Base-by-base conservation (phyloP, 2,329 filamentous ascomycete genomes). In the Aureobasidium zeae region DNA sequence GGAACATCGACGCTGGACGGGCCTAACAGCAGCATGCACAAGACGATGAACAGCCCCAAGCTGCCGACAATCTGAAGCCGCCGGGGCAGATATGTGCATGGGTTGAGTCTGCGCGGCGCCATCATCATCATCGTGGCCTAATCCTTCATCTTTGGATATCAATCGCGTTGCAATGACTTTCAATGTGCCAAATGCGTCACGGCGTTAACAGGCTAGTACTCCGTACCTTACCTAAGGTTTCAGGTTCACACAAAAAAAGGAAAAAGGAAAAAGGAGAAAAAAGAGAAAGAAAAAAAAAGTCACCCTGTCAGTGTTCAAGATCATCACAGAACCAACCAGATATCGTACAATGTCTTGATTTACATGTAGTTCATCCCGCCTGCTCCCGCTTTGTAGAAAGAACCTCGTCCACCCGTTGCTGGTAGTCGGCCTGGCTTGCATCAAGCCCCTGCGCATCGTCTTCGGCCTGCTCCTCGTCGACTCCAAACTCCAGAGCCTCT, bases 51-150 rank as follows among this genome's bases (percentile, higher is more conserved):
- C 26, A 59, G 41, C 3, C 63, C 52, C 37, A 67, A 48, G 45
- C 59, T 56, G 37, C 63, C 55, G 36, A 72, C 60, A 47, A 67
- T 56, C 55, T 70, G 67, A 47, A 71, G 64, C 20, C 69, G 61
- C 37, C 65, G 64, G n/a, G 68, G 67, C 10, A 67, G 66, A 45
- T 56, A 56, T 16, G 57, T 56, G 50, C 58, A 63, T 25, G 59
- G 59, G 41, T 62, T 63, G 43, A 42, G 31, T 24, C 36, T 42
- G 17, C 45, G 45, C 9, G 45, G 45, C 28, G 45, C 45, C 45
- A 47, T 47, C 13, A 5, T 36, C n/a, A n/a, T n/a, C n/a, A n/a
- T n/a, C n/a, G n/a, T n/a, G n/a, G n/a, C 21, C 15, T 19, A 13
- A 5, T 25, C 29, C 15, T 25, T 22, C 38, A 22, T 11, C 11